These are phyloP conservation scores for Argentina anserina DNA, from an alignment of 306 rosid genomes.

Conservation along the genomic window DNA sequence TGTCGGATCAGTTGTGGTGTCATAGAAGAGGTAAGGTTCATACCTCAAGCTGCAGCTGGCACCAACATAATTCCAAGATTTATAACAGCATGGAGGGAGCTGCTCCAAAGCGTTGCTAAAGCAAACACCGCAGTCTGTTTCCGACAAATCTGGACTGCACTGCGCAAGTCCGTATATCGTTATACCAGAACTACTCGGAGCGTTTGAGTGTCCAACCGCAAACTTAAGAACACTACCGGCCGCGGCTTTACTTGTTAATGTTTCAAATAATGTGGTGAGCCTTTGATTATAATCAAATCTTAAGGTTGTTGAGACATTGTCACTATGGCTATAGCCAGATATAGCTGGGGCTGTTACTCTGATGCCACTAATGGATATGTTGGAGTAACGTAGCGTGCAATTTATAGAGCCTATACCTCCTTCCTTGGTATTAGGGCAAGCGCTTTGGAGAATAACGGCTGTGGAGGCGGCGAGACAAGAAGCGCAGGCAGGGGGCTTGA, in stretches of 20 bases:
- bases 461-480: background rate
- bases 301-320: background rate
- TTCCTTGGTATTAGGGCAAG: conserved; percentile 20
- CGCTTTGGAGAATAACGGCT: background rate
- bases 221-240: background rate
- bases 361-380: background rate
- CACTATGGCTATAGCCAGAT: background rate
- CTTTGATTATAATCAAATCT: background rate
- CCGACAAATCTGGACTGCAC: background rate
- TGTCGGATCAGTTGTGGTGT: background rate
- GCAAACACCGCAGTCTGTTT: background rate
- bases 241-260: background rate
- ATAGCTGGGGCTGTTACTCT: background rate
- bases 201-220: background rate
- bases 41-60: background rate
- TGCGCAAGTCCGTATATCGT: background rate
- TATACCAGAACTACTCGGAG: background rate
- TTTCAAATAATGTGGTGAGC: background rate
- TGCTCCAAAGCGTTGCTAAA: background rate
- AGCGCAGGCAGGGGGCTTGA: background rate
- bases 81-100: background rate
- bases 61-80: background rate
- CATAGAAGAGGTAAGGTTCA: background rate
- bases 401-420: background rate
- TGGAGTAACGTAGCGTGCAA: conserved; percentile 28